Base-by-base conservation (phyloP, 164 flowering plant genomes). In the Magnolia kwangsiensis region DNA sequence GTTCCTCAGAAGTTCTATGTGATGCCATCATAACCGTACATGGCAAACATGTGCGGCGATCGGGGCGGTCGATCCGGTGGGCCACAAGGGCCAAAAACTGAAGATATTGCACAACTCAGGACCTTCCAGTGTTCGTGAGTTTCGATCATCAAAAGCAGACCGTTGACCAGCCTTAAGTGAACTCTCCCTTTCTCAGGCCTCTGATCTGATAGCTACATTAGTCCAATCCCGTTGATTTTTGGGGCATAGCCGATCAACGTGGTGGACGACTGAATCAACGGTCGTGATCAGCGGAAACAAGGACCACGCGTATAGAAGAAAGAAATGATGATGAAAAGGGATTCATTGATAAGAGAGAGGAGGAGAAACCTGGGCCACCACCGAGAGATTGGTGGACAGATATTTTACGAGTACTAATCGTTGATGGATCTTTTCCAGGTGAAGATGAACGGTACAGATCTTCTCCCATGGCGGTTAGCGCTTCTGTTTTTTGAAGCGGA, bases 361-460 rank as follows among this genome's bases (percentile, higher is more conserved):
- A 14, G 19, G 49, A 16, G 18, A 23, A 71, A 94, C 97, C 92
- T 73, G 86, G 70, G 81, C 92, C 96, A 51, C 88, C 90, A 70
- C 98, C 97, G 29, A 92, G 93, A 72, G 83, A 73, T 76, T 80
- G 87, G 72, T 91, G 89, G 73, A 92, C 89, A 20, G 91, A 87
- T 18, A 77, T 72, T 68, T 86, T 81, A 76, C 51, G 72, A 55
- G 72, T 67, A 71, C 85, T 84, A 23, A 21, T 31, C 74, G 29
- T 19, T 1, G 68, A 58, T 19, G 78, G 59, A 37, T 72, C 63
- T 19, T 50, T 69, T 4, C 51, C 68, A 5, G 67, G 19, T 50
- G 69, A 27, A 37, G 81, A 67, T 7, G 78, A 49, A 68, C 24
- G 67, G 9, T 37, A 63, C 7, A n/a, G 72, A 71, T 55, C 70